A percentile compares a stretch with the other conserved stretches of the same genome.
phyloP scores from a whole-genome alignment of 768 basidiomycete species.

The Pisolithus orientalis region DNA sequence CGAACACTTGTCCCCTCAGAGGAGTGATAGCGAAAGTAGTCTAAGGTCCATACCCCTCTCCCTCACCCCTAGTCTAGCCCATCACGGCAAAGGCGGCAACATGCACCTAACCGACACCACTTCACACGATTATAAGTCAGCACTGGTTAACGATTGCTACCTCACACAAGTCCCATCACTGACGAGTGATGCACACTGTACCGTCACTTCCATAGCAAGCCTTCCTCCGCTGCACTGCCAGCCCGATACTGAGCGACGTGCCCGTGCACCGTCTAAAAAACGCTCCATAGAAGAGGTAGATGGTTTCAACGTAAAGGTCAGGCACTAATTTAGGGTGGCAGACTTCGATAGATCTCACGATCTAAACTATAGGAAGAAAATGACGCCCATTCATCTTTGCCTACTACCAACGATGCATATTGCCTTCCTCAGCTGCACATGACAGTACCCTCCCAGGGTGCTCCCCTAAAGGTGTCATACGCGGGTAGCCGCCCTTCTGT shows the following conservation, averaged over 20 bases:
- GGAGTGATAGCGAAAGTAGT: conserved; percentile 8
- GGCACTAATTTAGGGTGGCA: conserved; percentile 25
- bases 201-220: conserved; percentile 13
- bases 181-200: conserved; percentile 18
- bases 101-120: conserved; percentile 11
- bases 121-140: conserved; percentile 25
- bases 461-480: conserved; percentile 12
- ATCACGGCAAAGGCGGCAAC: conserved; percentile 16
- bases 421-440: conserved; percentile 18
- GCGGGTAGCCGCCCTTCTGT: conserved; percentile 4
- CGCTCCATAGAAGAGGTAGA: conserved; percentile 27
- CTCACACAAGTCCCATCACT: conserved; percentile 27
- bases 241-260: conserved; percentile 10
- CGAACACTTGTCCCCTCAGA: conserved; percentile 14
- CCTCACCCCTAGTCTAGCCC: conserved; percentile 17
- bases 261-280: conserved; percentile 25
- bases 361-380: conserved; percentile 25
- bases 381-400: conserved; percentile 13
- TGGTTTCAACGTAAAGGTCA: conserved; percentile 24
- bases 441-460: conserved; percentile 19
- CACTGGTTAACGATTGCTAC: conserved; percentile 28
- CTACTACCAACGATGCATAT: conserved; percentile 16
- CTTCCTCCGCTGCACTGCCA: conserved; percentile 10
- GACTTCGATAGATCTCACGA: conserved; percentile 12
- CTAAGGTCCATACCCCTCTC: conserved; percentile 7